Evolutionary conservation across 1,139 yeast genomes (phyloP).

Genomic region (Diutina sp.): DNA sequence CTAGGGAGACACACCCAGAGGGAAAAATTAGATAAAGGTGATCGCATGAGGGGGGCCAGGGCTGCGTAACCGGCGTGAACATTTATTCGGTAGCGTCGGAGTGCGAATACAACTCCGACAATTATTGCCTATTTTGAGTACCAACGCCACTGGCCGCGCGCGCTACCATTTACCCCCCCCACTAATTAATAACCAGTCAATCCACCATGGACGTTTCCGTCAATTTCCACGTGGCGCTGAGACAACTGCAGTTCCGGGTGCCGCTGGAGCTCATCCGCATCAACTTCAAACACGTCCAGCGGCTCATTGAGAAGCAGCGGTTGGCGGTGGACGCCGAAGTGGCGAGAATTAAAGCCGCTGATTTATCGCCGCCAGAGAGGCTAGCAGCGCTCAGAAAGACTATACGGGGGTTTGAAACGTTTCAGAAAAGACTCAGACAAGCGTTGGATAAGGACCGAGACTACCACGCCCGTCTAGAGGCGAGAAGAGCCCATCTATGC

Average conservation of each 20-base stretch:
- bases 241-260: slow-evolving; percentile 11
- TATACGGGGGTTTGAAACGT: slow-evolving; percentile 32
- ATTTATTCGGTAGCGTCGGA: no score
- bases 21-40: no score
- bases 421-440: slow-evolving; percentile 28
- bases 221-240: neutral
- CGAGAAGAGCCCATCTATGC: slow-evolving; percentile 14
- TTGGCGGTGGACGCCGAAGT: slow-evolving; percentile 27
- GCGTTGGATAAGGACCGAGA: slow-evolving; percentile 38
- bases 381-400: slow-evolving; percentile 22
- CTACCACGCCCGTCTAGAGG: slow-evolving; percentile 31
- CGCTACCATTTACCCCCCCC: neutral
- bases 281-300: slow-evolving; percentile 45
- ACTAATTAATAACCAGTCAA: no score
- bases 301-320: slow-evolving; percentile 42
- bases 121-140: no score
- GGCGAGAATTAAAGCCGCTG: slow-evolving; percentile 10
- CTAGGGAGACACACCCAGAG: no score
- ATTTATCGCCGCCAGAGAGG: slow-evolving; percentile 8
- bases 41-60: no score
- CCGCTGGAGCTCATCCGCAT: slow-evolving; percentile 49
- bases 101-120: no score
- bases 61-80: no score
- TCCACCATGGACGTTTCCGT: neutral
- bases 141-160: neutral